Percentiles rank a stretch among this genome's conserved stretches.
phyloP scores from a whole-genome alignment of 345 rosid species.

The Aquilaria malaccensis region DNA sequence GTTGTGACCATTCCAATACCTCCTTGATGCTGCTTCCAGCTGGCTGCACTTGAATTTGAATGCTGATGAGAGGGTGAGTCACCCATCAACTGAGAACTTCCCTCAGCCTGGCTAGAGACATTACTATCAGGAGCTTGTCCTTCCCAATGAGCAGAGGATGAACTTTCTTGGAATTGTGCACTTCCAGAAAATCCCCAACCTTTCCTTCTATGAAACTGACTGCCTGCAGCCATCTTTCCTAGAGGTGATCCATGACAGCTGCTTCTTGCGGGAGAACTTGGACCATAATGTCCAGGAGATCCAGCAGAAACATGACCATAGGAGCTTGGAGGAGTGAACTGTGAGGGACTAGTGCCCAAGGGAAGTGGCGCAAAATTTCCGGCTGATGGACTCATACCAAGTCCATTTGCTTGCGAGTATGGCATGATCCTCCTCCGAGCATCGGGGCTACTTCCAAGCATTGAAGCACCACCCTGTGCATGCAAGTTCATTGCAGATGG shows the following conservation, averaged over 20 bases:
- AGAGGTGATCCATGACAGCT: slow-evolving; percentile 91
- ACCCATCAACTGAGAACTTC: slow-evolving; percentile 38
- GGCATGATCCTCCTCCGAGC: slow-evolving; percentile 72
- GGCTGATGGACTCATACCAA: slow-evolving; percentile 88
- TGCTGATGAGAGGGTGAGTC: slow-evolving; percentile 47
- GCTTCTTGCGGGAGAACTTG: slow-evolving; percentile 88
- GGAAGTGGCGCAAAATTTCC: slow-evolving; percentile 90
- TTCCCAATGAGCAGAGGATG: slow-evolving; percentile 50
- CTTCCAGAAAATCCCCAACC: slow-evolving; percentile 71
- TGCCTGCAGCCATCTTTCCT: slow-evolving; percentile 70
- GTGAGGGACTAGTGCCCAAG: slow-evolving; percentile 96
- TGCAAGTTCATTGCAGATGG: slow-evolving; percentile 77
- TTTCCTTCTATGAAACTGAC: slow-evolving; percentile 82
- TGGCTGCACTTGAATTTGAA: slow-evolving; percentile 37
- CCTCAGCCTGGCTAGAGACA: slow-evolving; percentile 45
- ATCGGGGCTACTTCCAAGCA: slow-evolving; percentile 94
- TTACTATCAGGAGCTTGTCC: slow-evolving; percentile 53
- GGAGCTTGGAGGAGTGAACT: slow-evolving; percentile 86
- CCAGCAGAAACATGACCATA: slow-evolving; percentile 57
- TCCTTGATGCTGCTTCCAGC: slow-evolving; percentile 57
- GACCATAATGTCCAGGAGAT: slow-evolving; percentile 95
- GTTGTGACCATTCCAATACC: slow-evolving; percentile 33
- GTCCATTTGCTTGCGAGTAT: slow-evolving; percentile 74
- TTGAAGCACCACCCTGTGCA: slow-evolving; percentile 57
- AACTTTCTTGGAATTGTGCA: slow-evolving; percentile 60